A percentile compares a stretch with the other conserved stretches of the same genome.
These are phyloP conservation scores for Pholiota molesta DNA, from an alignment of 768 basidiomycete genomes.

Conservation along the genomic window DNA sequence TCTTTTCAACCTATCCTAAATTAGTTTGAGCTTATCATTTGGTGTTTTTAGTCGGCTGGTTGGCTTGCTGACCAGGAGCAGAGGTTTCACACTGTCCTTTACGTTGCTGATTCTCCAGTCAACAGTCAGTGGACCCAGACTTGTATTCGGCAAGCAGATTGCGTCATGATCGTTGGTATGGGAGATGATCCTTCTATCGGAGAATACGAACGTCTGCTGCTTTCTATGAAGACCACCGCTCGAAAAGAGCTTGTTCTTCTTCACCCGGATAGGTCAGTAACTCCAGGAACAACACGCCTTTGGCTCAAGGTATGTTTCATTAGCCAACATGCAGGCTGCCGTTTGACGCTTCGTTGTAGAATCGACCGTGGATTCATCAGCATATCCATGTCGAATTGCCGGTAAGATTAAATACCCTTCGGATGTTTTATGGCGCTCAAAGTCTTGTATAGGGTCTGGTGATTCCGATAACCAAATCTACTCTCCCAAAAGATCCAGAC, in stretches of 20 bases:
- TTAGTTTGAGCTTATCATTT: background rate
- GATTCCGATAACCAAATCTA: constrained; percentile 61
- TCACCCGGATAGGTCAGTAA: constrained; percentile 88
- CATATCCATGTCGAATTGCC: constrained; percentile 94
- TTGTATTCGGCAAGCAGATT: constrained; percentile 96
- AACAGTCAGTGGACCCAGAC: constrained; percentile 98
- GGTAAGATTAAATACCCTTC: constrained; percentile 40
- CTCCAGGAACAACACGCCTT: constrained; percentile 89
- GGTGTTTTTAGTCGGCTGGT: constrained; percentile 43
- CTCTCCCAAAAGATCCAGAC: constrained; percentile 78
- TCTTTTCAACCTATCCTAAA: constrained; percentile 1
- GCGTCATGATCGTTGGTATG: constrained; percentile 91
- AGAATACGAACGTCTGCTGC: constrained; percentile 90
- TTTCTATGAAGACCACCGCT: constrained; percentile 98
- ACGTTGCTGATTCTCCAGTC: constrained; percentile 95
- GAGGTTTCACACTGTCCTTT: constrained; percentile 89
- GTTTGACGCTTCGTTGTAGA: constrained; percentile 47
- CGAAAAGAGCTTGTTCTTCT: constrained; percentile 94
- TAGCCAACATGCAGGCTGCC: background rate
- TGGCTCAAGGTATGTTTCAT: constrained; percentile 82
- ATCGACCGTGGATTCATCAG: constrained; percentile 94
- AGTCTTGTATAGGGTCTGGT: constrained; percentile 61
- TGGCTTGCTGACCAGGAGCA: constrained; percentile 98
- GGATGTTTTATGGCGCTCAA: constrained; percentile 6
- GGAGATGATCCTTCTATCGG: constrained; percentile 90